Base-by-base conservation (phyloP, 2,329 filamentous ascomycete genomes). In the Alternaria panax region DNA sequence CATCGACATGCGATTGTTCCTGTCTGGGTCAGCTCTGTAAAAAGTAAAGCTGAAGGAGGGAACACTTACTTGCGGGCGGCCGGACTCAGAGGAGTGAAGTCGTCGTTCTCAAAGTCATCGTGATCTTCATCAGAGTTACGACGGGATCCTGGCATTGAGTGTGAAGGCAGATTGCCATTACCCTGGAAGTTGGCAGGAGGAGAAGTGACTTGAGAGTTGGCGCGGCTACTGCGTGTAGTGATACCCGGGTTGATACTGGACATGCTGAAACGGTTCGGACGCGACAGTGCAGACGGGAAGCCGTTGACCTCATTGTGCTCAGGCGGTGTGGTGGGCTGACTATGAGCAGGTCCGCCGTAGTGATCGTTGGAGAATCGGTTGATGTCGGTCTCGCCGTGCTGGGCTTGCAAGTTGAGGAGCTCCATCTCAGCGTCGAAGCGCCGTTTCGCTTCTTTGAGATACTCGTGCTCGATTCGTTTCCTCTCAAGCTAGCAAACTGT, bases 401-500 rank as follows among this genome's bases (percentile, higher is more conserved):
- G 89, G 78, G 94, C 91, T 76, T 95, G 90, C 69, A 93, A 86
- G 72, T 97, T 93, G 63, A 97, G 85, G 69, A 92, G 87, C 77
- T 93, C 91, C 87, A 99, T 93, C 78, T 97, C 92, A 66, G 91
- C 89, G 80, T 98, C 93, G 72, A 97, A 97, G 45, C 91, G 88
- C 65, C 92, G 88, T 73, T 92, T 92, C 78, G 96, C 92, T 79
- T 96, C 92, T 67, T 92, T 88, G 71, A 98, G 89, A 73, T 90
- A 89, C 79, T 98, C 94, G 81, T 96, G 96, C 78, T 97, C 93
- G 74, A 92, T 84, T 74, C 93, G 92, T 81, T 97, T 97, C 81
- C 95, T 95, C 78, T 97, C 93, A 75, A 97, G 87, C 93, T 97
- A 68, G 64, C 48, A 63, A 65, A 46, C 54, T 59, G 71, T 77